These are phyloP conservation scores for Acanthamoeba royreba DNA, from an alignment of 208 protist genomes.

Conservation along the genomic window DNA sequence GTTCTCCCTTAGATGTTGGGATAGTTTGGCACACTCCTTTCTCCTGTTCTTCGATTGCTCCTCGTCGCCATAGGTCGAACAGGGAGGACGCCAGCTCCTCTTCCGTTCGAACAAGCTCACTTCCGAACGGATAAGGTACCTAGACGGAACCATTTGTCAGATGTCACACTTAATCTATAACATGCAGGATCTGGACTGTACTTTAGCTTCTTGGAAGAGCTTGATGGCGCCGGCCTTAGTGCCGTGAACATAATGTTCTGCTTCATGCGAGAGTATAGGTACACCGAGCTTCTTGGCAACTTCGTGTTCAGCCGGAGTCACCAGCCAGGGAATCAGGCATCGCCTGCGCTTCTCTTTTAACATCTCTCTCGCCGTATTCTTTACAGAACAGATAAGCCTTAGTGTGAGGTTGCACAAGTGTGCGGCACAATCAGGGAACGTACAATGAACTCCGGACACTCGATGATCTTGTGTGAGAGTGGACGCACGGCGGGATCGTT, in stretches of 20 bases:
- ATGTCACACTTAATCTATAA: neutral
- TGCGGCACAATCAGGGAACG: neutral
- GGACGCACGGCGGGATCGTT: neutral
- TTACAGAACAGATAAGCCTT: neutral
- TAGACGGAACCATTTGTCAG: neutral
- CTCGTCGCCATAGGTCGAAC: neutral
- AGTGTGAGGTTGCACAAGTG: neutral
- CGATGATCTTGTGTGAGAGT: neutral
- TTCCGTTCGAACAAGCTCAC: neutral
- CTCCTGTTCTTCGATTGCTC: neutral
- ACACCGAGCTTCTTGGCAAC: neutral
- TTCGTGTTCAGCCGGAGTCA: neutral
- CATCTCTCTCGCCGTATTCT: neutral
- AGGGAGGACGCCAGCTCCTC: neutral
- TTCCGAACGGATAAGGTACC: neutral
- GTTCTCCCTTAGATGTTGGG: too few species aligned
- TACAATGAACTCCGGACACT: neutral
- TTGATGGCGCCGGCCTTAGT: neutral
- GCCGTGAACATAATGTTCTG: neutral
- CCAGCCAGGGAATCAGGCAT: neutral
- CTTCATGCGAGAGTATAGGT: neutral
- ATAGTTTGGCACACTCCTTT: neutral
- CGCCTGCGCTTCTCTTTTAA: neutral
- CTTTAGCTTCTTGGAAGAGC: neutral
- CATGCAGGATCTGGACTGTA: neutral